phyloP scores from a whole-genome alignment of 106 monocot genomes.

The Allium cepa region DNA sequence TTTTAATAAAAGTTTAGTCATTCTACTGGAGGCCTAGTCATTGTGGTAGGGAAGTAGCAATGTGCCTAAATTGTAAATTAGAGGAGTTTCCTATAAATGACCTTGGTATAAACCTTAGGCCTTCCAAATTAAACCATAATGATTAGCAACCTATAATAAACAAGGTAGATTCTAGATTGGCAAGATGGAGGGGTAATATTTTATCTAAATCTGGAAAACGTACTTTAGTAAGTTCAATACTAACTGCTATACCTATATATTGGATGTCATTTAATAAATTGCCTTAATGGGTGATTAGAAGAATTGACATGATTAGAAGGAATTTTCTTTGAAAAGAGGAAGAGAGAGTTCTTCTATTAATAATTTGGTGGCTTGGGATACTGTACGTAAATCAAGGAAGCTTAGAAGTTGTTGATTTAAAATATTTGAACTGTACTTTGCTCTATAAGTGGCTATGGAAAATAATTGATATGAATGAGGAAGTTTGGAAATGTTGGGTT shows the following conservation, averaged over 20 bases:
- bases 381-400: not conserved
- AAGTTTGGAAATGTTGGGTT: not conserved
- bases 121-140: not conserved
- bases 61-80: not conserved
- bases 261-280: not conserved
- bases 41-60: not conserved
- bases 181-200: not conserved
- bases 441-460: not conserved
- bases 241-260: not conserved
- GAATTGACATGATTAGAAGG: not conserved
- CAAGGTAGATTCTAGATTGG: not conserved
- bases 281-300: not conserved
- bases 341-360: not conserved
- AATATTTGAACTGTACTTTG: not conserved
- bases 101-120: not conserved
- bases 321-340: not conserved
- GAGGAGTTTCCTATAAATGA: not conserved
- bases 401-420: not conserved
- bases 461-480: not conserved
- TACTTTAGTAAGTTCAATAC: not conserved
- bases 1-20: not conserved
- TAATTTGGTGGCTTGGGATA: not conserved
- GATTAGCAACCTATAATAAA: not conserved
- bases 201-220: not conserved
- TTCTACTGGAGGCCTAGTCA: not conserved